Base-by-base conservation (phyloP, 768 basidiomycete species). In the Tricholoma furcatifolium region DNA sequence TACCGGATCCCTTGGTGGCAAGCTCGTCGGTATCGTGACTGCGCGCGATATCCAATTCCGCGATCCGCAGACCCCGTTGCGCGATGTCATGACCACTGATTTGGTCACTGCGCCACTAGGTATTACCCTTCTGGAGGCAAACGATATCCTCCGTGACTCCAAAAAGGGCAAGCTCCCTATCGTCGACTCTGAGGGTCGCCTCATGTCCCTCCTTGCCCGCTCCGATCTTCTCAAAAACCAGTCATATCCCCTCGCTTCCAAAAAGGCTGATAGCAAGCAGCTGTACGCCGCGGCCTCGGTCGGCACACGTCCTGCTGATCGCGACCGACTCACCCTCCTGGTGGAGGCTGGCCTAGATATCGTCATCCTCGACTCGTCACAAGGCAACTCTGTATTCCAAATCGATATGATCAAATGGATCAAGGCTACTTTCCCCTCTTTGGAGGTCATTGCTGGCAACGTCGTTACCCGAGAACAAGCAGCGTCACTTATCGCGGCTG, bases 401-500 rank as follows among this genome's bases (percentile, higher is more conserved):
- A 80, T 91, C 60, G 94, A 98, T 39, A 98, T 98, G 91, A 83
- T 99, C 60, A 68, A 80, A 47, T 97, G 91, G 88, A 91, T 97
- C 75, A 98, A 98, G 70, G 42, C 74, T 41, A 89, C 85, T 1
- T 93, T 80, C 73, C 91, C 95, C 6, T 74, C 82, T 45, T 81
- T 99, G 54, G 91, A 99, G 63, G 87, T 98, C 59, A 91, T 99
- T 54, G 96, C 93, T 1, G 96, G 97, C 36, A 98, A 99, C 68
- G 95, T 99, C 55, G 96, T 99, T 58, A 98, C 95, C 4, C 87
- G 97, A 52, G 95, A 97, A 65, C 97, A 98, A 67, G 96, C 97
- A 1, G 97, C 97, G 14, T 83, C 77, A 20, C 84, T 99, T 54
- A 98, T 99, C 60, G 85, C 80, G 8, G 95, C 93, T 2, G 97